Evolutionary conservation across 106 monocot species (phyloP), one percentile per base, ranked within the genome.

Genomic region (Gastrodia elata): DNA sequence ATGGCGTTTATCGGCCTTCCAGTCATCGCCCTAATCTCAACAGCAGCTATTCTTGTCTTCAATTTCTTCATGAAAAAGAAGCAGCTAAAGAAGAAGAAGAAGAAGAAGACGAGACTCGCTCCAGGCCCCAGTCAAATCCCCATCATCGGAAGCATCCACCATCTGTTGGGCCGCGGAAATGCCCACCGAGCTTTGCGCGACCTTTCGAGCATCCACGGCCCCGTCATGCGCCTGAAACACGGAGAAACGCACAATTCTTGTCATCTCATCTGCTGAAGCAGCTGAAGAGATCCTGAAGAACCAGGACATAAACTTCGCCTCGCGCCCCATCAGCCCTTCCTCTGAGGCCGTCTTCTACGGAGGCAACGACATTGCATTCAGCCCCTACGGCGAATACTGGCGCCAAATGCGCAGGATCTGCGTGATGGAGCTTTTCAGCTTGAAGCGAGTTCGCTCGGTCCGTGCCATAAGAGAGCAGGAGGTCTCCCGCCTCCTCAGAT

Each of bases 111-210:
- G n/a, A n/a, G n/a, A n/a, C n/a, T n/a, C n/a, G 37, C 73, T 0
- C 78, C 78, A 6, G 78, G 78, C n/a, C 74, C 79, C 4, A 22
- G 37, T 18, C 33, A 65, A 1, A 73, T 79, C 56, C 79, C 79
- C 13, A 26, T 79, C 39, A 34, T 79, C 49, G 79, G 79, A 1
- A 68, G 72, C 68, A 58, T 78, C 0, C 78, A 78, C 73, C 78
- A 13, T 27, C 35, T 78, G 0, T 15, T 28, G 32, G 20, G 28
- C 27, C 48, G 40, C 48, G 3, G 18, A 26, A 11, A 30, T 24
- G 65, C 52, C 0, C 72, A 78, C 49, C 65, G n/a, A 27, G 67
- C 67, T 27, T 28, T 79, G 33, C 38, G 43, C n/a, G 65, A 36
- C 49, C 79, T 79, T 20, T 30, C 79, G 13, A 6, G 24, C 27